phyloP scores from a whole-genome alignment of 768 basidiomycete genomes.

The Gymnopilus dilepis region DNA sequence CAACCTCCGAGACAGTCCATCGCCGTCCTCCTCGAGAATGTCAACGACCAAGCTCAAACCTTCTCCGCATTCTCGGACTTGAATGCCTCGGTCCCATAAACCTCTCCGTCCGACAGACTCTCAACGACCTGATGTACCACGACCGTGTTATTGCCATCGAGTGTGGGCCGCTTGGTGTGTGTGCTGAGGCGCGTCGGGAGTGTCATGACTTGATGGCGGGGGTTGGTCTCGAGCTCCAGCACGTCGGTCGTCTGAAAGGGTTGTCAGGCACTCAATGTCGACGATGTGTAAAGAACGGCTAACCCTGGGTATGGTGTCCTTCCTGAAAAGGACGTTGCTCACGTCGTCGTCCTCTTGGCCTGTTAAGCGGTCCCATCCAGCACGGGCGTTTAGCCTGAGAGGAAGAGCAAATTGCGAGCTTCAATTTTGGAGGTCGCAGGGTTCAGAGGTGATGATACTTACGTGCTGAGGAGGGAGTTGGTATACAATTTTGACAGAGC shows the following conservation, averaged over 20 bases:
- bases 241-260: neutral
- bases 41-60: neutral
- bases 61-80: neutral
- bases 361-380: slow-evolving; percentile 1
- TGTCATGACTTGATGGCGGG: too few species aligned
- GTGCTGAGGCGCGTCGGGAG: neutral
- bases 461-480: slow-evolving; percentile 33
- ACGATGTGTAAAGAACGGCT: neutral
- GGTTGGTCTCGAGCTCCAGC: neutral
- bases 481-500: slow-evolving; percentile 37
- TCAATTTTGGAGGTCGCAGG: neutral
- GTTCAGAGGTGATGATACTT: neutral
- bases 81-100: neutral
- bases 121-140: neutral
- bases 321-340: slow-evolving; percentile 5
- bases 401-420: neutral
- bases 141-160: neutral
- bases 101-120: neutral
- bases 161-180: neutral
- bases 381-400: slow-evolving; percentile 3
- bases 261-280: neutral
- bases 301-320: neutral
- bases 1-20: too few species aligned
- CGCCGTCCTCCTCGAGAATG: too few species aligned
- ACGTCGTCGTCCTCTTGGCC: neutral